These are phyloP conservation scores for Chlamydomonas sphaeroides DNA, from an alignment of 139 green algal genomes.

Conservation along the genomic window DNA sequence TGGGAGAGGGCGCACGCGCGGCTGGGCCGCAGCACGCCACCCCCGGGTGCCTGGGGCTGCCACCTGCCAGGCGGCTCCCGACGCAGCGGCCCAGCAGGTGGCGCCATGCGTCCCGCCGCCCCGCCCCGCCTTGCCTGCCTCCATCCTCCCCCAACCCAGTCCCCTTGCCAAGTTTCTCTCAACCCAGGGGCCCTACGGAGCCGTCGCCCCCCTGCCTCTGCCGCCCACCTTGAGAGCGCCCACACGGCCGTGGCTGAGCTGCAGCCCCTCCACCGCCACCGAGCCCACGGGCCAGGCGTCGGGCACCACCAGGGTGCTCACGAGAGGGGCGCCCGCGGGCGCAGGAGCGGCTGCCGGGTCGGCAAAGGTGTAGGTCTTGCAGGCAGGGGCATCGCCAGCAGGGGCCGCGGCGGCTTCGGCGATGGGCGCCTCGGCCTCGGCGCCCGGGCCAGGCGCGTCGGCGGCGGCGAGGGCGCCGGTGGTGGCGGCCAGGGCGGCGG, in stretches of 20 bases:
- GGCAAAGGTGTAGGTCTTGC: not conserved
- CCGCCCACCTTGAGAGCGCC: slow-evolving; percentile 18
- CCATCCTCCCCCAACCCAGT: too few relatives aligned
- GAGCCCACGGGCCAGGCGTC: not conserved
- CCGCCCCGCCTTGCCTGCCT: too few relatives aligned
- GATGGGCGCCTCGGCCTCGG: not conserved
- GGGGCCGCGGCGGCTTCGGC: not conserved
- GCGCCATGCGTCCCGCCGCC: too few relatives aligned
- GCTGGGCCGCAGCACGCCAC: too few relatives aligned
- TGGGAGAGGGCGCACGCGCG: too few relatives aligned
- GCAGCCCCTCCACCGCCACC: slow-evolving; percentile 1
- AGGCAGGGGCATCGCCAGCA: not conserved
- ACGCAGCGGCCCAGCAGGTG: too few relatives aligned
- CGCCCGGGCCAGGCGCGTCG: too few relatives aligned
- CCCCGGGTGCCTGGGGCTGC: too few relatives aligned
- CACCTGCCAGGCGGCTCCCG: too few relatives aligned
- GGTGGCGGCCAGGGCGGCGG: not conserved
- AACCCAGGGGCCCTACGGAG: too few relatives aligned
- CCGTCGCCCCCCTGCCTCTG: too few relatives aligned
- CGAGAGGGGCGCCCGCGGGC: not conserved
- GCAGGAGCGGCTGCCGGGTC: not conserved
- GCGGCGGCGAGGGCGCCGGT: not conserved
- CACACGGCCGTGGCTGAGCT: not conserved
- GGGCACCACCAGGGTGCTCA: slow-evolving; percentile 1
- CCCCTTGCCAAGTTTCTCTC: too few relatives aligned